A percentile compares a stretch with the other conserved stretches of the same genome.
Evolutionary conservation across 192 early-diverging fungal genomes (phyloP).

Genomic region (Rhizophagus sp.): DNA sequence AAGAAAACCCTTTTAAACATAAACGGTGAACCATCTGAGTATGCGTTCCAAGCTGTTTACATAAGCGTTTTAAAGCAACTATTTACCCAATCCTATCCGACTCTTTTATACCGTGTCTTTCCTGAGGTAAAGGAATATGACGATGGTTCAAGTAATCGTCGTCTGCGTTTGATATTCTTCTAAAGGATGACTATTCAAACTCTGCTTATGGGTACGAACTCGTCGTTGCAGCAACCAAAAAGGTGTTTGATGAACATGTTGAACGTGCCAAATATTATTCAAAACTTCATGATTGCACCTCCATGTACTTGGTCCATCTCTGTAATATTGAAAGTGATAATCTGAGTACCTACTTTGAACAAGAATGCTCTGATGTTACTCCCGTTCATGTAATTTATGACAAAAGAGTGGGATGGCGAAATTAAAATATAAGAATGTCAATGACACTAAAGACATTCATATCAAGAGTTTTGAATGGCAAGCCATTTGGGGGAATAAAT

Average conservation of each 20-base stretch:
- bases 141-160: background rate
- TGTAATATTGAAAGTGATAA: too few relatives aligned
- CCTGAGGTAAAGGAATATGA: constrained; percentile 13
- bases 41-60: background rate
- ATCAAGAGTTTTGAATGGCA: too few relatives aligned
- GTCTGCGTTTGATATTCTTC: background rate
- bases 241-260: background rate
- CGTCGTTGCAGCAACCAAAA: background rate
- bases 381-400: too few relatives aligned
- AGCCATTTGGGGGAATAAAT: too few relatives aligned
- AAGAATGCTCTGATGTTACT: too few relatives aligned
- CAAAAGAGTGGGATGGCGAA: too few relatives aligned
- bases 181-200: background rate
- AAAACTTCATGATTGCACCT: background rate
- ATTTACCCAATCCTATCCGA: background rate
- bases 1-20: background rate
- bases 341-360: too few relatives aligned
- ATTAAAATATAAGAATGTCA: too few relatives aligned
- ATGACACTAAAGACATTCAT: too few relatives aligned
- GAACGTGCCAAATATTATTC: background rate
- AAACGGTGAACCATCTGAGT: background rate
- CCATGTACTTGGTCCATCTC: background rate
- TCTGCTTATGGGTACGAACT: background rate
- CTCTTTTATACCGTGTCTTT: background rate
- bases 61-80: background rate